Base-by-base conservation (phyloP, 345 rosid species). In the Eucalyptus caleyi region DNA sequence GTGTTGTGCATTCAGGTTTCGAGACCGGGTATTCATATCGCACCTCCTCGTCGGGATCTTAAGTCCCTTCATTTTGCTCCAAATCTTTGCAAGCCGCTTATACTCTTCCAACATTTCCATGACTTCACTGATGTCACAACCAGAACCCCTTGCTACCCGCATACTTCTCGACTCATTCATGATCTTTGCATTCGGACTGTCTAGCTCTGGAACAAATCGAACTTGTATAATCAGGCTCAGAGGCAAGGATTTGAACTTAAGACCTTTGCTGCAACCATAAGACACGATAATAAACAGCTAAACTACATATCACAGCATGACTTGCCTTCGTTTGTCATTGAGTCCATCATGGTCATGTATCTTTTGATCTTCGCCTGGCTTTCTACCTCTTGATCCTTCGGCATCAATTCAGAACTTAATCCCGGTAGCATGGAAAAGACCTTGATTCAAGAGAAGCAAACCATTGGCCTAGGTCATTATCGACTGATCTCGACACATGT, bases 311-410 rank as follows among this genome's bases (percentile, higher is more conserved):
- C 21, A 34, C 81, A 69, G 42, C 24, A 69, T 69, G 42, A 88
- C 92, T 94, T 90, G 87, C 97, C 97, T 91, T 97, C 98, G 93
- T 97, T 94, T 51, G 99, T 97, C 99, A 97, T 97, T 37, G 99
- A 97, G 92, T 97, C 98, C 99, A 97, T 97, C 97, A 97, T 96
- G 59, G 98, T 97, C 99, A 97, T 97, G 93, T 96, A 97, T 14
- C 99, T 94, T 91, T 97, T 97, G 62, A 97, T 93, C 94, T 97
- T 97, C 30, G 95, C 98, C 88, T 97, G 99, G 91, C 99, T 95
- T 93, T 97, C 99, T 92, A 95, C 95, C 93, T 97, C 99, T 51
- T 92, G 96, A 60, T 98, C 99, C 94, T 96, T 93, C 9, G 98
- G 99, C 99, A 97, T 97, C 92, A 96, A 87, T 92, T 95, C 98